Percentiles rank a stretch among this genome's conserved stretches.
These are phyloP conservation scores for Rhazya stricta DNA, from an alignment of 257 asterid species.

Conservation along the genomic window DNA sequence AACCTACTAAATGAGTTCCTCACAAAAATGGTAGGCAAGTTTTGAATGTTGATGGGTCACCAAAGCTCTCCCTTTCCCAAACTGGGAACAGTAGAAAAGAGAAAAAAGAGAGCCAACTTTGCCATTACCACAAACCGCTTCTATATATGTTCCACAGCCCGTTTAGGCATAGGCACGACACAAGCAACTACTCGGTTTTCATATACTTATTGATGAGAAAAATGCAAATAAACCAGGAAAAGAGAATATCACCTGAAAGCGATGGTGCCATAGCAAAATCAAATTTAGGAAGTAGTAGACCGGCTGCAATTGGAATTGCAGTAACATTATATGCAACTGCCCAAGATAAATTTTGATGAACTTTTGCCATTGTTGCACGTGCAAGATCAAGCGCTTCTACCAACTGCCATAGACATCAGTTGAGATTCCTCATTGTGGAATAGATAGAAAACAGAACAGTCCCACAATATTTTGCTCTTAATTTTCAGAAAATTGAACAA, in stretches of 20 bases:
- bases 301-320: slow-evolving; percentile 95
- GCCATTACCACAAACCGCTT: too few relatives aligned
- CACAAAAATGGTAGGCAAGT: background rate
- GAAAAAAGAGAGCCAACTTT: background rate
- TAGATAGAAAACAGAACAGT: background rate
- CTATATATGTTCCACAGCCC: background rate
- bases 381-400: slow-evolving; percentile 90
- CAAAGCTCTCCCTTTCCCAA: background rate
- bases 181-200: background rate
- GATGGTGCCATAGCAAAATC: slow-evolving; percentile 99
- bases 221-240: slow-evolving; percentile 6
- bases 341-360: slow-evolving; percentile 89
- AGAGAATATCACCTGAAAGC: slow-evolving; percentile 53
- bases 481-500: background rate
- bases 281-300: slow-evolving; percentile 74
- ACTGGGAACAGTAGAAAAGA: background rate
- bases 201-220: background rate
- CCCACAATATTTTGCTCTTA: background rate
- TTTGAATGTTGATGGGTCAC: background rate
- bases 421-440: slow-evolving; percentile 1
- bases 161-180: background rate
- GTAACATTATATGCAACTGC: slow-evolving; percentile 83
- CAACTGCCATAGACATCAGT: slow-evolving; percentile 46
- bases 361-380: slow-evolving; percentile 84
- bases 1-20: background rate